Evolutionary conservation across 2,329 filamentous ascomycete genomes (phyloP).

Genomic region (Aspergillus vadensis): DNA sequence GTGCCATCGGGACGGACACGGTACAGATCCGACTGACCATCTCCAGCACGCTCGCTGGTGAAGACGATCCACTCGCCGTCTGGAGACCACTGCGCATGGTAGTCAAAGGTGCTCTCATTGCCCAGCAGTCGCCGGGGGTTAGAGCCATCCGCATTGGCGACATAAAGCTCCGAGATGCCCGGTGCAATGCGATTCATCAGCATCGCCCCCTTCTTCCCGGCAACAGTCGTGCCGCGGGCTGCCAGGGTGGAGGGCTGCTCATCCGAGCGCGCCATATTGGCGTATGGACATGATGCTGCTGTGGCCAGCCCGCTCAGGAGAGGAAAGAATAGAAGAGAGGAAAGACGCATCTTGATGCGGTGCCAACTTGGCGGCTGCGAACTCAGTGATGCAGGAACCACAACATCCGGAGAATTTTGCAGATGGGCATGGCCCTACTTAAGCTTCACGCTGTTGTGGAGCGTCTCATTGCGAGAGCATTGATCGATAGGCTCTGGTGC

Average conservation of each 20-base stretch:
- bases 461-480: neutral
- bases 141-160: neutral
- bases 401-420: neutral
- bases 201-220: neutral
- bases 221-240: neutral
- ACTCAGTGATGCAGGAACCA: neutral
- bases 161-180: neutral
- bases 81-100: neutral
- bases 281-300: neutral
- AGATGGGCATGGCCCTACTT: neutral
- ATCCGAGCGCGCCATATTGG: neutral
- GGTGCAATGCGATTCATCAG: neutral
- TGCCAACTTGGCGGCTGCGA: neutral
- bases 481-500: neutral
- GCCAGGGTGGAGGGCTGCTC: neutral
- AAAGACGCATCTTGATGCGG: neutral
- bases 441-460: neutral
- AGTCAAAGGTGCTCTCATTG: neutral
- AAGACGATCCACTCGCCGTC: constrained; percentile 1
- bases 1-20: constrained; percentile 40
- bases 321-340: neutral
- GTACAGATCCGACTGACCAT: neutral
- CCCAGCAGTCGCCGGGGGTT: neutral
- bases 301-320: neutral
- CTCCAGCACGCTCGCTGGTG: neutral